Evolutionary conservation across 2,329 filamentous ascomycete genomes (phyloP), one percentile per base, ranked within the genome.

Genomic region (Pleoardoris graminearum): DNA sequence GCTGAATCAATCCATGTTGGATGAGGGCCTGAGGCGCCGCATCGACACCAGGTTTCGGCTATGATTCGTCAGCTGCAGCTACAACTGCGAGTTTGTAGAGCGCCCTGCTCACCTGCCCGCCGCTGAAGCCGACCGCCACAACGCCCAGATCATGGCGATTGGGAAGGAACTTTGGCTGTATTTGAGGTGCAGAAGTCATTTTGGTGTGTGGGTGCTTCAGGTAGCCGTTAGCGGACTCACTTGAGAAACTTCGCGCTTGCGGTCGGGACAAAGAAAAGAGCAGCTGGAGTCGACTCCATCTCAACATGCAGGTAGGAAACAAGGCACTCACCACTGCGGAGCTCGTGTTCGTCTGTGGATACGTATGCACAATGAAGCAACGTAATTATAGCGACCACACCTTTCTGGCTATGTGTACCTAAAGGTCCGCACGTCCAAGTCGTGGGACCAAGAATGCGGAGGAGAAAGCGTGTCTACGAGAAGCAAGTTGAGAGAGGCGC

Each of bases 91-190:
- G 16, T 30, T n/a, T 25, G 10, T 21, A 29, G 53, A 56, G 58
- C 51, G 50, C 42, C 30, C 37, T 53, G 8, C 80, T 65, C 85
- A 94, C 91, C 85, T 97, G 94, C 51, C 94, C 94, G 61, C 93
- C 93, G 48, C 91, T 96, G 80, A 97, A 99, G 58, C 93, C 93
- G 32, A 97, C 94, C 44, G 93, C 91, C 32, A 97, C 91, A 51
- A 99, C 84, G 57, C 93, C 94, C 59, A 99, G 82, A 68, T 97
- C 87, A 69, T 89, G 82, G 27, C 86, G 84, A 69, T 87, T 82
- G 59, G 87, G 81, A 63, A 97, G 87, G 79, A 97, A 97, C 70
- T 88, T 91, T 55, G 84, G 81, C 43, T 78, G 70, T 56, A 86
- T 80, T 6, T 82, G 83, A 3, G 84, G 80, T 27, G 84, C 82